Evolutionary conservation across 2,329 filamentous ascomycete species (phyloP), one percentile per base, ranked within the genome.

Genomic region (Talaromyces albobiverticillius): DNA sequence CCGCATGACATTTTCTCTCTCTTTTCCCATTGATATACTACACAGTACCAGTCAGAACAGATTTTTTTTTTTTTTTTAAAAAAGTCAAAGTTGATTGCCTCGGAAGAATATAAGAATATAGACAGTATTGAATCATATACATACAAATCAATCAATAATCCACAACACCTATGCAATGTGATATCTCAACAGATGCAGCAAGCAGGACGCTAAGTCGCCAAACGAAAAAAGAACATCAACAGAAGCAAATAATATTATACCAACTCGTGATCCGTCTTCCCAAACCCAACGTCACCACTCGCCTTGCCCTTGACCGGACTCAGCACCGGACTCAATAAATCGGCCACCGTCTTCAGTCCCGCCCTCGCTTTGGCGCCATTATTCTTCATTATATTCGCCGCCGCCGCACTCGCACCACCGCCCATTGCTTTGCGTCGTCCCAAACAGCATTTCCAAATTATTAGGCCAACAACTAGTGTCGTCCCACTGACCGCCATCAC

Each of bases 381-480:
- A 14, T 40, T 46, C 5, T 29, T 29, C 10, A 29, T 29, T 29
- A 29, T 5, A 29, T 10, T 10, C 26, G 26, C 26, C 26, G 26
- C 26, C 26, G 26, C 26, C 26, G 26, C 26, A n/a, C n/a, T n/a
- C n/a, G n/a, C n/a, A n/a, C n/a, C n/a, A n/a, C n/a, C n/a, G n/a
- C n/a, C n/a, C 7, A 40, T 43, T 7, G 25, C 36, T 13, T 55
- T 55, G 14, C 53, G 26, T 7, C 47, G 16, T 22, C 42, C 31
- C 2, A 40, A 46, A 20, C 42, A 55, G 13, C 26, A 55, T 16
- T 26, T 51, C 53, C 53, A 55, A 40, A 55, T n/a, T 11, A 55
- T 22, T 2, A 41, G 41, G 43, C 38, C 2, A 56, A 7, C 4
- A 53, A 9, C 2, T 45, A 22, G 4, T n/a, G n/a, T n/a, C n/a